Evolutionary conservation across 352 stramenopile species (phyloP), one percentile per base, ranked within the genome.

Genomic region (Plasmopara halstedii): DNA sequence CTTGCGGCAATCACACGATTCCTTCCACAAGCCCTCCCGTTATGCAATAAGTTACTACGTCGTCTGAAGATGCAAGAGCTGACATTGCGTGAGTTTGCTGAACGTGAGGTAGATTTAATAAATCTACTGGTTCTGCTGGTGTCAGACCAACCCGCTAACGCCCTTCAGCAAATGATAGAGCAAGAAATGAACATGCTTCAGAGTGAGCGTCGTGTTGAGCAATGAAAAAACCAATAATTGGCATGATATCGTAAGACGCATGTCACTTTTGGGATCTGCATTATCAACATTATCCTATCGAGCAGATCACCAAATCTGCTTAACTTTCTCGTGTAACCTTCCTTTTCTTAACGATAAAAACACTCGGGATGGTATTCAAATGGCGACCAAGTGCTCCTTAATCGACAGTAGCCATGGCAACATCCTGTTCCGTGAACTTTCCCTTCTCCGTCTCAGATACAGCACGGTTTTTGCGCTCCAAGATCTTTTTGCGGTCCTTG

Each of bases 401-500:
- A 58, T 96, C 86, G 51, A 96, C 84, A 56, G 73, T 79, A 68
- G 78, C 82, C 73, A 94, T 88, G 51, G 75, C 72, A 25, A 91
- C 85, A 62, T 91, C 83, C 53, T 74, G 64, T 63, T 94, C 83
- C 42, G 83, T 92, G 70, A 91, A 92, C 78, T 95, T 94, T 79
- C 76, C 77, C 84, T 95, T 92, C 58, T 73, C 70, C 50, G 70
- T 72, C 61, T 88, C 76, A 44, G 63, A 62, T 37, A 77, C 65
- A 26, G 80, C 74, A 56, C 87, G 91, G 67, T 97, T 96, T 84
- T 99, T 99, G 75, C 96, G 92, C 70, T 99, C 96, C 43, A 99
- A 74, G 61, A 98, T 96, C 54, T 95, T 96, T 79, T 99, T 99
- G 67, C 97, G 93, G 73, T 98, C 95, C 89, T 99, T 99, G 87